Conservation (phyloP, 345 rosid genomes). For the Gynandropsis gynandra region DNA sequence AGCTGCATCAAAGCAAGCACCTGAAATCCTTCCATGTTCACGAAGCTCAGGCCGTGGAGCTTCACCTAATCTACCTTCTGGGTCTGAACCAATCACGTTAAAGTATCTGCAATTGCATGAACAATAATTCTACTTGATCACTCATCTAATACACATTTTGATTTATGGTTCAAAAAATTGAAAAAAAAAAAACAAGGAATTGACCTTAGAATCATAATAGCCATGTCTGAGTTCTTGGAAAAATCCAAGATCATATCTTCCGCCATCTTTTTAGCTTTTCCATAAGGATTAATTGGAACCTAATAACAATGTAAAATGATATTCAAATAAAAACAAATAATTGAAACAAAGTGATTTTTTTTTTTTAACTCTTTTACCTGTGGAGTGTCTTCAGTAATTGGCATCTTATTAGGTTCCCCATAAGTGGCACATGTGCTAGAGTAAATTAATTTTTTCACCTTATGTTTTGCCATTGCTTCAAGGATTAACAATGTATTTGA, state of each 20-base stretch:
- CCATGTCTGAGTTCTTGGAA: conserved; percentile 82
- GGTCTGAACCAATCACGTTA: conserved; percentile 97
- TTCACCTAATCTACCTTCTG: conserved; percentile 92
- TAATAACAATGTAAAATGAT: too few species aligned
- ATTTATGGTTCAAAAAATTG: background rate
- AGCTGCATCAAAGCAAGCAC: conserved; percentile 99
- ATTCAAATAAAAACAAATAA: background rate
- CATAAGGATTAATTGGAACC: conserved; percentile 93
- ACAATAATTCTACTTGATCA: background rate
- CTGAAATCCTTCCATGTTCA: conserved; percentile 93
- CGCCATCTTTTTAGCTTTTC: conserved; percentile 98
- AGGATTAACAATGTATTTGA: conserved; percentile 85
- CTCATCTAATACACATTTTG: too few species aligned
- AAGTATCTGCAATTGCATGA: conserved; percentile 50
- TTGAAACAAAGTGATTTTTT: too few species aligned
- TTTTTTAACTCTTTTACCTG: conserved; percentile 43
- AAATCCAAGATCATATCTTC: conserved; percentile 93
- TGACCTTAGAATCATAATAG: conserved; percentile 88
- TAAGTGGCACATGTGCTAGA: conserved; percentile 99
- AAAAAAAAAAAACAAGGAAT: conserved; percentile 18
- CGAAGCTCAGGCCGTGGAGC: conserved; percentile 97
- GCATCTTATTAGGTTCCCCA: conserved; percentile 97
- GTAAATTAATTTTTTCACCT: conserved; percentile 83
- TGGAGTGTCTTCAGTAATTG: conserved; percentile 77
- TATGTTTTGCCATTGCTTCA: conserved; percentile 76